Evolutionary conservation across 2,329 filamentous ascomycete species (phyloP).

Genomic region (Metarhizium brunneum): DNA sequence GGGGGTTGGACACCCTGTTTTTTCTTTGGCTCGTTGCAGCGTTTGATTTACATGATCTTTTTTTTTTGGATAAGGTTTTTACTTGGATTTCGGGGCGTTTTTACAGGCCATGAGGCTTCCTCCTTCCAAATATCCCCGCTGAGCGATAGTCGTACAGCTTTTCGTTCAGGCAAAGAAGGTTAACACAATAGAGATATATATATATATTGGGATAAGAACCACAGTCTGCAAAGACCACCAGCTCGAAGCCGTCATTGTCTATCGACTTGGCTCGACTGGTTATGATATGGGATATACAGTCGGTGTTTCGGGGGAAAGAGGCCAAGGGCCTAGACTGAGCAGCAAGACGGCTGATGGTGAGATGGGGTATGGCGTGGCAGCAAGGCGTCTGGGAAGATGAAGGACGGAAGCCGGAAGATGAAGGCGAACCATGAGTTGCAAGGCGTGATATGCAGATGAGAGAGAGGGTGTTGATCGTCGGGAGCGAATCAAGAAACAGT

Average conservation of each 20-base stretch:
- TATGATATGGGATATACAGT: neutral
- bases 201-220: neutral
- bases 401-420: neutral
- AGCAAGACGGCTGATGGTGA: too few relatives aligned
- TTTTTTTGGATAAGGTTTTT: neutral
- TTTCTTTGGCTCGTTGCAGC: neutral
- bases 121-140: neutral
- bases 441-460: neutral
- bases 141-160: neutral
- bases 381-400: neutral
- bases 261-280: neutral
- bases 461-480: neutral
- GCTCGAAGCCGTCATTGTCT: neutral
- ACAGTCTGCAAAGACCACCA: conserved; percentile 1
- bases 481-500: too few relatives aligned
- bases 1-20: neutral
- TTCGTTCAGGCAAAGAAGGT: neutral
- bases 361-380: neutral
- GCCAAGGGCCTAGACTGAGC: neutral
- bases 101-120: neutral
- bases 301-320: neutral
- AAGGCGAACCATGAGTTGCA: neutral
- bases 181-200: neutral
- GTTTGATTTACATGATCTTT: neutral
- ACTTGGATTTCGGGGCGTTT: neutral